A percentile compares a stretch with the other conserved stretches of the same genome.
Evolutionary conservation across 2,329 filamentous ascomycete species (phyloP).

Genomic region (Ophiostoma triangulosporum): DNA sequence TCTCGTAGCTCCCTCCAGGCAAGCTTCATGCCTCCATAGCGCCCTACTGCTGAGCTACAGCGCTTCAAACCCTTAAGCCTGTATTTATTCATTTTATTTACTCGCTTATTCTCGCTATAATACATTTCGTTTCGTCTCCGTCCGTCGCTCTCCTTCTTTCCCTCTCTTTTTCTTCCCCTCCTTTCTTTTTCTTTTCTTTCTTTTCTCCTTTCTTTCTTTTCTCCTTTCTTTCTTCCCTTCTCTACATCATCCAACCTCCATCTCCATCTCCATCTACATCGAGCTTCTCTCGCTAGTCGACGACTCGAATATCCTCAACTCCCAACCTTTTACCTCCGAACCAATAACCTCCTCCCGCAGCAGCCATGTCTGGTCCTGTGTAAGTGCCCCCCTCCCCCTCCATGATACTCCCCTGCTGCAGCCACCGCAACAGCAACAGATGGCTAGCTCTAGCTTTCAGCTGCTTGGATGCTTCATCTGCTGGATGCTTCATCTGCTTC

Average conservation of each 20-base stretch:
- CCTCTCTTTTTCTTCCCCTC: not conserved
- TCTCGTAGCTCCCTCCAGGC: not conserved
- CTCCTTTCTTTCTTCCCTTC: not conserved
- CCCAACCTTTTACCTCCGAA: not conserved
- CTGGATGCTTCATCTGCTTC: not conserved
- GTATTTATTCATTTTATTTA: slow-evolving; percentile 4
- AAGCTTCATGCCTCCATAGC: slow-evolving; percentile 1
- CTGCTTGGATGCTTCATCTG: not conserved
- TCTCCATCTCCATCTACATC: not conserved
- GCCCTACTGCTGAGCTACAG: too few relatives aligned
- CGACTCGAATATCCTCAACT: not conserved
- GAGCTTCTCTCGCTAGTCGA: not conserved
- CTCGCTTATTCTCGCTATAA: slow-evolving; percentile 9
- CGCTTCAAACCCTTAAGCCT: too few relatives aligned
- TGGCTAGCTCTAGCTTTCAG: not conserved
- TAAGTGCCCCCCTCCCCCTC: slow-evolving; percentile 32
- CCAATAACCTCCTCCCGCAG: not conserved
- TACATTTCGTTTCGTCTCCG: not conserved
- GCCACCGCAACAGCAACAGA: not conserved
- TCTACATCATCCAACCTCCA: not conserved
- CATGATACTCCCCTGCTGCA: not conserved
- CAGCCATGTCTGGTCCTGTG: slow-evolving; percentile 50
- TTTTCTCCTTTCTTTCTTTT: not conserved
- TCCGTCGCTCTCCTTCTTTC: not conserved
- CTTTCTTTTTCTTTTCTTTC: slow-evolving; percentile 2